Conservation (phyloP, 371 early-diverging fungal species). For the Mucor mucedo region DNA sequence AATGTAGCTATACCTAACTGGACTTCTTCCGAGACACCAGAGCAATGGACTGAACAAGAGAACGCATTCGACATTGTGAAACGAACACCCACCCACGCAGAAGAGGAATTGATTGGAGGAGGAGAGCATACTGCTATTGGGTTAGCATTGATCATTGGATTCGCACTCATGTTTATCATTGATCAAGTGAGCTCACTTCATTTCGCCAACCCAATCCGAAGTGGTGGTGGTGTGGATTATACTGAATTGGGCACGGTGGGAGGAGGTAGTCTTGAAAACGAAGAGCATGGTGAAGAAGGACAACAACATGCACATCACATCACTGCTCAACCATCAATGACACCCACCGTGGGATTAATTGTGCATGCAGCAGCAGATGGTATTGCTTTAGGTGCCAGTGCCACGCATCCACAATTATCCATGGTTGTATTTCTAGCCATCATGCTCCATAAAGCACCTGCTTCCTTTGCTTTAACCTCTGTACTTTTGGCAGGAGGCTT, state of each 20-base stretch:
- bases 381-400: constrained; percentile 88
- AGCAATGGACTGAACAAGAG: constrained; percentile 10
- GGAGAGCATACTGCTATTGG: constrained; percentile 75
- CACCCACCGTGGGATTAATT: constrained; percentile 85
- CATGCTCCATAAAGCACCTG: constrained; percentile 95
- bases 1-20: no score
- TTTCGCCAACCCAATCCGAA: constrained; percentile 40
- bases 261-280: not conserved
- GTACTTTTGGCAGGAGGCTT: constrained; percentile 78
- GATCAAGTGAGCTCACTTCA: constrained; percentile 76
- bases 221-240: constrained; percentile 19
- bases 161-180: constrained; percentile 87
- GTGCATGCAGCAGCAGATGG: constrained; percentile 96
- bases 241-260: constrained; percentile 13
- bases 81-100: constrained; percentile 10
- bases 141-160: constrained; percentile 78
- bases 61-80: not conserved
- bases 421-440: constrained; percentile 94
- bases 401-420: constrained; percentile 70
- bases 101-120: constrained; percentile 29
- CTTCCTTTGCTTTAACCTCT: constrained; percentile 89
- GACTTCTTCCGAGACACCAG: not conserved
- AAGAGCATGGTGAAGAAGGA: constrained; percentile 1
- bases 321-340: constrained; percentile 31
- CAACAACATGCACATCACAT: constrained; percentile 19